These are phyloP conservation scores for Plenodomus biglobosus DNA, from an alignment of 2,329 filamentous ascomycete genomes.

Conservation along the genomic window DNA sequence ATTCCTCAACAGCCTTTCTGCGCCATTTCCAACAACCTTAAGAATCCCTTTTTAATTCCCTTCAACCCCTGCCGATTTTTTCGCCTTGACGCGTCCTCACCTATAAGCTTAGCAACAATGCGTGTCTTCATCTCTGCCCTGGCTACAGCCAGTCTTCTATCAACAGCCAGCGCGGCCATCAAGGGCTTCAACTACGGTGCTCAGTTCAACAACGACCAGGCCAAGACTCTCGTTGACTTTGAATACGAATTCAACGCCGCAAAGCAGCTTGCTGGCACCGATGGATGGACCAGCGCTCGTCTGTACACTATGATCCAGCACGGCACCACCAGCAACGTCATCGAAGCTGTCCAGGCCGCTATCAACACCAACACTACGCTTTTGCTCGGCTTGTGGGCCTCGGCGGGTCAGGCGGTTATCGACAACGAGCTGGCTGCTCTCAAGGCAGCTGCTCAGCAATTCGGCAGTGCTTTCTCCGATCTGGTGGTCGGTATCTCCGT, in stretches of 20 bases:
- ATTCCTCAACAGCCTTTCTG: slow-evolving; percentile 3
- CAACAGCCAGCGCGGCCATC: slow-evolving; percentile 42
- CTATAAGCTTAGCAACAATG: slow-evolving; percentile 28
- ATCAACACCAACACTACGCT: slow-evolving; percentile 77
- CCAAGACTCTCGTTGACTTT: slow-evolving; percentile 66
- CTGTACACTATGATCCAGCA: slow-evolving; percentile 77
- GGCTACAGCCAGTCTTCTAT: slow-evolving; percentile 44
- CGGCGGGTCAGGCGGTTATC: slow-evolving; percentile 64
- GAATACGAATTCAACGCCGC: slow-evolving; percentile 70
- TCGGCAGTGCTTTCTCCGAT: slow-evolving; percentile 65
- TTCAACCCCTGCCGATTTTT: not conserved
- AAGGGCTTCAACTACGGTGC: slow-evolving; percentile 74
- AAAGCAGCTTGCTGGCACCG: slow-evolving; percentile 63
- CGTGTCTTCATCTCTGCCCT: slow-evolving; percentile 38
- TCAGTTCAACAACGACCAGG: slow-evolving; percentile 60
- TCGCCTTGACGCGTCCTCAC: not conserved
- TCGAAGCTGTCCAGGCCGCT: slow-evolving; percentile 74
- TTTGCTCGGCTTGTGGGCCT: slow-evolving; percentile 82
- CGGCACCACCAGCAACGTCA: slow-evolving; percentile 65
- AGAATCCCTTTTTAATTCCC: slow-evolving; percentile 11
- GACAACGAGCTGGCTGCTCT: slow-evolving; percentile 75
- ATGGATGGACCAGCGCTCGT: slow-evolving; percentile 63
- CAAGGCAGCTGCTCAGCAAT: slow-evolving; percentile 66
- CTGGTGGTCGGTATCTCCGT: slow-evolving; percentile 81
- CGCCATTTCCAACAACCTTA: slow-evolving; percentile 3